Conservation (phyloP, 1,284 basidiomycete species). For the Moesziomyces antarcticus region DNA sequence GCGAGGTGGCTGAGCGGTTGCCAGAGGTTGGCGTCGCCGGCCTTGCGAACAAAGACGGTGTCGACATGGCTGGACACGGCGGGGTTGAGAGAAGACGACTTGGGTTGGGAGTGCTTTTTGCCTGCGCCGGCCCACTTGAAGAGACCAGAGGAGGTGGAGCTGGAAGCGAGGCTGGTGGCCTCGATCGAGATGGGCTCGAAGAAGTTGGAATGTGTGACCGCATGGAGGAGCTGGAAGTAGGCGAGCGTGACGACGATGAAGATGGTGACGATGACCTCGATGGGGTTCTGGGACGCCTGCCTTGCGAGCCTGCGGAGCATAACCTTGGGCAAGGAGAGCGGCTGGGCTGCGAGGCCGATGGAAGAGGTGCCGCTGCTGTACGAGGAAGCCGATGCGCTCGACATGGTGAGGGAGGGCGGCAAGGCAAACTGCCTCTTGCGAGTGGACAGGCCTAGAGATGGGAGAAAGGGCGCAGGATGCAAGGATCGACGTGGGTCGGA, state of each 20-base stretch:
- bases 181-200: constrained; percentile 61
- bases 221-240: constrained; percentile 89
- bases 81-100: background rate
- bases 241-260: constrained; percentile 86
- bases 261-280: constrained; percentile 87
- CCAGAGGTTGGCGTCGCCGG: constrained; percentile 39
- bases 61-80: constrained; percentile 15
- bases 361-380: constrained; percentile 42
- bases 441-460: background rate
- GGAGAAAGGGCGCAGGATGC: background rate
- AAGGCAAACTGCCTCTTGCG: constrained; percentile 3
- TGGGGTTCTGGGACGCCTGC: constrained; percentile 68
- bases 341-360: constrained; percentile 33
- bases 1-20: constrained; percentile 32
- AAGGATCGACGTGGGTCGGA: no score
- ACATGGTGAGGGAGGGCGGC: constrained; percentile 20
- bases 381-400: constrained; percentile 36
- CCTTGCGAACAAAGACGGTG: constrained; percentile 44
- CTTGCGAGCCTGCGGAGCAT: constrained; percentile 48
- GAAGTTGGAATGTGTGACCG: constrained; percentile 76
- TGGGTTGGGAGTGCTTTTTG: constrained; percentile 5
- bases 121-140: constrained; percentile 41
- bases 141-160: constrained; percentile 35
- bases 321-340: constrained; percentile 48
- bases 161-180: constrained; percentile 49